Evolutionary conservation across 75 land plant genomes (phyloP).

Genomic region (Larix kaempferi): DNA sequence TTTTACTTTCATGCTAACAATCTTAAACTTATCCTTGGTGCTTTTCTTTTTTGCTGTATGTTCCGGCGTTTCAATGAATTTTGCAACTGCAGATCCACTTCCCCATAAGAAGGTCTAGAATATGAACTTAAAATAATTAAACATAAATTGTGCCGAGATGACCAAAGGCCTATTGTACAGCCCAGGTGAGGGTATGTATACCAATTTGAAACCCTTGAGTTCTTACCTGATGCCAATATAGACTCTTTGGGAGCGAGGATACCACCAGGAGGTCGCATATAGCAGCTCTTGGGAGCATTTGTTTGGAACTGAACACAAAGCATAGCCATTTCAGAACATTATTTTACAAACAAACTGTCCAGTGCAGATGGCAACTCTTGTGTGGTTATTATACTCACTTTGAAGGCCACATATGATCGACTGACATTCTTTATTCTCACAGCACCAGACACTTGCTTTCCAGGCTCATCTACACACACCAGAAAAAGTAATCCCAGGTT

Average conservation of each 20-base stretch:
- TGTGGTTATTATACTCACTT: slow-evolving; percentile 39
- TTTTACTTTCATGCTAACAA: slow-evolving; percentile 91
- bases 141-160: too few species aligned
- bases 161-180: too few species aligned
- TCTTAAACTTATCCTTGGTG: slow-evolving; percentile 91
- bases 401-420: slow-evolving; percentile 91
- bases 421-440: slow-evolving; percentile 85
- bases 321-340: too few species aligned
- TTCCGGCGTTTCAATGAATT: slow-evolving; percentile 46
- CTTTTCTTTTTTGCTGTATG: slow-evolving; percentile 22
- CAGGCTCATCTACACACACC: slow-evolving; percentile 80
- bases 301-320: slow-evolving; percentile 77
- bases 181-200: neutral
- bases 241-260: slow-evolving; percentile 85
- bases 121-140: neutral
- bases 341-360: neutral
- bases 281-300: slow-evolving; percentile 96
- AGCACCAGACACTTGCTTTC: slow-evolving; percentile 93
- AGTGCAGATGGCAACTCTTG: neutral
- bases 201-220: neutral
- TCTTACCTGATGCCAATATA: slow-evolving; percentile 77
- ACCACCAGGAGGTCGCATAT: slow-evolving; percentile 95
- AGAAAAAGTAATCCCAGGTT: neutral
- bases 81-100: slow-evolving; percentile 30
- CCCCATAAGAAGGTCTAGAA: neutral